phyloP scores from a whole-genome alignment of 768 basidiomycete genomes.

The Panus rudis region DNA sequence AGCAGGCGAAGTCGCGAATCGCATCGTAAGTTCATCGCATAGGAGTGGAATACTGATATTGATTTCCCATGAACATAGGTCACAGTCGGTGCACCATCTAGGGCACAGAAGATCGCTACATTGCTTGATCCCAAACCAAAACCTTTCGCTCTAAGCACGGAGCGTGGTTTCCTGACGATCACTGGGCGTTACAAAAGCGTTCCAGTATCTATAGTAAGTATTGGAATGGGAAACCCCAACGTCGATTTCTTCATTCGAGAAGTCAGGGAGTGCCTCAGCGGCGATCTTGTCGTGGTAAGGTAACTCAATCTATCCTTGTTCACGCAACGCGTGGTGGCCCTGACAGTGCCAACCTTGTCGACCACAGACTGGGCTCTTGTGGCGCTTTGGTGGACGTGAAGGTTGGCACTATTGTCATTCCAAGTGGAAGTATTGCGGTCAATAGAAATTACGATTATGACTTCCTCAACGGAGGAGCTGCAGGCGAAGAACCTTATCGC shows the following conservation, averaged over 20 bases:
- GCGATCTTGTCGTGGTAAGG: constrained; percentile 51
- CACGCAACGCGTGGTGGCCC: neutral
- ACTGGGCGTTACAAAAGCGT: constrained; percentile 38
- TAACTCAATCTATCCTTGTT: constrained; percentile 12
- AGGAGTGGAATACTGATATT: neutral
- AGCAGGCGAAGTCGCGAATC: constrained; percentile 73
- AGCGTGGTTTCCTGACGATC: constrained; percentile 58
- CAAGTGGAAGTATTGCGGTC: constrained; percentile 59
- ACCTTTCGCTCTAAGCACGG: constrained; percentile 58
- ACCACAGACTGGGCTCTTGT: constrained; percentile 69
- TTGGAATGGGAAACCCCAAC: constrained; percentile 80
- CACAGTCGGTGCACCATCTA: constrained; percentile 68
- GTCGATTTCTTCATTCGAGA: constrained; percentile 85
- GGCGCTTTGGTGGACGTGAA: constrained; percentile 62
- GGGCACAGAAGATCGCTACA: constrained; percentile 53
- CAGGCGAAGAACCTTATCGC: constrained; percentile 48
- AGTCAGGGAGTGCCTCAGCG: constrained; percentile 63
- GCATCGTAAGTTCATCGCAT: constrained; percentile 44
- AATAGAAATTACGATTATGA: constrained; percentile 74
- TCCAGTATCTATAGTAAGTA: constrained; percentile 68
- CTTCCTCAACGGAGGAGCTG: constrained; percentile 40
- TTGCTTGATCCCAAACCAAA: constrained; percentile 53
- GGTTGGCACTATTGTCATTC: constrained; percentile 73
- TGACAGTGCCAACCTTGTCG: constrained; percentile 2
- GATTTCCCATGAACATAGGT: constrained; percentile 33